Conservation (phyloP, 2,329 filamentous ascomycete species). For the Aspergillus sp. region DNA sequence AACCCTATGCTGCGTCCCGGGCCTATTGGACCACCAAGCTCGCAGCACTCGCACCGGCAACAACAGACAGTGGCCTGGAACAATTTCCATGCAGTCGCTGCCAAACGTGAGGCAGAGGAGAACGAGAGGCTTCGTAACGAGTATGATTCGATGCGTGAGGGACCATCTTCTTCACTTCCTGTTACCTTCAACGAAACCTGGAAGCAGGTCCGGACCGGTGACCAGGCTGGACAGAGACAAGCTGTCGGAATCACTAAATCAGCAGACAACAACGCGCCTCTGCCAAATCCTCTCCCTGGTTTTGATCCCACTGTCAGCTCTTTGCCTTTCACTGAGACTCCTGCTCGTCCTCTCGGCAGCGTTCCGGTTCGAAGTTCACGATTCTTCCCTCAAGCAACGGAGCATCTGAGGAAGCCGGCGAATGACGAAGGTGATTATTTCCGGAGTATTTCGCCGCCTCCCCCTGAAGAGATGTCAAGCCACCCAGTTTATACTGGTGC, state of each 20-base stretch:
- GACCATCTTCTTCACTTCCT: constrained; percentile 33
- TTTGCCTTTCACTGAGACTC: constrained; percentile 38
- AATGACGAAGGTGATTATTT: constrained; percentile 36
- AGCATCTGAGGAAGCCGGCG: constrained; percentile 36
- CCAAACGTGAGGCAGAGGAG: constrained; percentile 45
- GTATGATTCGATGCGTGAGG: constrained; percentile 41
- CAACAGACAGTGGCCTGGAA: constrained; percentile 45
- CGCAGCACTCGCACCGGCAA: constrained; percentile 37
- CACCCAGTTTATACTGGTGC: constrained; percentile 59
- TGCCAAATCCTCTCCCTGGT: constrained; percentile 36
- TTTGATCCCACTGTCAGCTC: constrained; percentile 42
- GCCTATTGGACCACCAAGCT: constrained; percentile 50
- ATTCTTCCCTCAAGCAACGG: constrained; percentile 50
- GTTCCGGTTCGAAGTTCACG: constrained; percentile 48
- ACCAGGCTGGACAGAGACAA: constrained; percentile 44
- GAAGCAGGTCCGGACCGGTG: constrained; percentile 47
- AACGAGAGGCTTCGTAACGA: constrained; percentile 45
- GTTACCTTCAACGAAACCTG: constrained; percentile 49
- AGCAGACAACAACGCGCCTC: constrained; percentile 28
- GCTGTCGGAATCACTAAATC: constrained; percentile 41
- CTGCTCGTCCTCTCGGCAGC: constrained; percentile 37
- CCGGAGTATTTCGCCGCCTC: constrained; percentile 54
- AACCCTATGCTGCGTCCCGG: constrained; percentile 46
- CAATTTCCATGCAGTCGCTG: constrained; percentile 45
- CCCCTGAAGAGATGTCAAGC: constrained; percentile 58